Evolutionary conservation across 495 filamentous ascomycete species (phyloP), one percentile per base, ranked within the genome.

Genomic region (Staphylotrichum tortipilum): DNA sequence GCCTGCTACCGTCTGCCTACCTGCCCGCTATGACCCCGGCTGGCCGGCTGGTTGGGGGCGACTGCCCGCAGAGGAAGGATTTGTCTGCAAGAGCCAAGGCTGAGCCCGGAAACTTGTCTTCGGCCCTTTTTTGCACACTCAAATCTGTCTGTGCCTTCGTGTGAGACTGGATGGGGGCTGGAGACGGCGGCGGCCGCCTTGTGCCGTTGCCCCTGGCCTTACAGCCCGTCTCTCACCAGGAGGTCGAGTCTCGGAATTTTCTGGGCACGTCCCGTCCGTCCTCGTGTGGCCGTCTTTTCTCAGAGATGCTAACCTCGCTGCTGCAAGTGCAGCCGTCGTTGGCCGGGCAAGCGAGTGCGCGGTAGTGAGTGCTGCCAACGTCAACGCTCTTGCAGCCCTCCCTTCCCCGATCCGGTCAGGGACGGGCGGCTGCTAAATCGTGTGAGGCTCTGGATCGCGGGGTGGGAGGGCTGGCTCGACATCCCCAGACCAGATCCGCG

Each of bases 341-440:
- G n/a, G n/a, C n/a, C n/a, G n/a, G n/a, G n/a, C n/a, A n/a, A n/a
- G n/a, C n/a, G n/a, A n/a, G n/a, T n/a, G n/a, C n/a, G n/a, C n/a
- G n/a, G n/a, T n/a, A n/a, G n/a, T n/a, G n/a, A n/a, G n/a, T n/a
- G n/a, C n/a, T n/a, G n/a, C n/a, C n/a, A n/a, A n/a, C n/a, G n/a
- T n/a, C n/a, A n/a, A n/a, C n/a, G n/a, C n/a, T n/a, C n/a, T n/a
- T n/a, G n/a, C n/a, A n/a, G n/a, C 3, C 19, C 38, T 18, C 23
- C 53, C 34, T 44, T 44, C 22, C 17, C 44, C 23, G 19, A 29
- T 35, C 44, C 39, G 35, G 61, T 64, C 58, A 58, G 49, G 59
- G 50, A 60, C 49, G 26, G 44, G 30, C 61, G 59, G 61, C 61
- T 64, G 61, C 48, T 62, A 64, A 64, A 62, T 53, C 48, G 18